Evolutionary conservation across 2,329 filamentous ascomycete species (phyloP).

Genomic region (Trichoderma asperellum): DNA sequence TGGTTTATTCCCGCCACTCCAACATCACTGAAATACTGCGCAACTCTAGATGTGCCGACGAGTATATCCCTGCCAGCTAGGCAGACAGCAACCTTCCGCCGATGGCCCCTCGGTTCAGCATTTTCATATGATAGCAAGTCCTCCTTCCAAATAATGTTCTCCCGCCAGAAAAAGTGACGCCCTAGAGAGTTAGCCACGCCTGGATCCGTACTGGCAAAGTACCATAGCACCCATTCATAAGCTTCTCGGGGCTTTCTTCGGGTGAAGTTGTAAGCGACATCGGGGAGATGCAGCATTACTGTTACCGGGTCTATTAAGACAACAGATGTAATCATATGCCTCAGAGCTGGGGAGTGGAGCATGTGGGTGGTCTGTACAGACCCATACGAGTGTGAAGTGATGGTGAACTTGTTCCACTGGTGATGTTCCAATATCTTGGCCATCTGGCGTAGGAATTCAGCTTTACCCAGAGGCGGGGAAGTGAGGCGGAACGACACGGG

Average conservation of each 20-base stretch:
- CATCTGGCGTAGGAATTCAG: conserved; percentile 61
- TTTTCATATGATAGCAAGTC: conserved; percentile 50
- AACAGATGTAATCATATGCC: conserved; percentile 54
- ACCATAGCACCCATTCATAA: conserved; percentile 73
- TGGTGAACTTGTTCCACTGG: conserved; percentile 60
- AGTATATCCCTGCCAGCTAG: conserved; percentile 67
- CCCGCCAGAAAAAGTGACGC: conserved; percentile 71
- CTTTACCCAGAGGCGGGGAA: conserved; percentile 52
- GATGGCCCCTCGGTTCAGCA: conserved; percentile 31
- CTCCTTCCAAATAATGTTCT: conserved; percentile 72
- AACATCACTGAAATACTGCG: conserved; percentile 53
- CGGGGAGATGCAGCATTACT: conserved; percentile 68
- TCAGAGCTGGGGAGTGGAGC: conserved; percentile 53
- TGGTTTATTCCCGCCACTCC: neutral
- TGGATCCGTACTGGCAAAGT: conserved; percentile 70
- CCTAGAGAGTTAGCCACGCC: conserved; percentile 67
- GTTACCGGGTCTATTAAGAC: conserved; percentile 65
- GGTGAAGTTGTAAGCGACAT: conserved; percentile 74
- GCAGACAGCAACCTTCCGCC: conserved; percentile 57
- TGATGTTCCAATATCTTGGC: conserved; percentile 60
- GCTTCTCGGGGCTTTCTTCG: conserved; percentile 55
- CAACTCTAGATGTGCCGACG: conserved; percentile 62
- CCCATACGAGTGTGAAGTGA: conserved; percentile 68
- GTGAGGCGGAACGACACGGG: conserved; percentile 68
- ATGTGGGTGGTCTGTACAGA: conserved; percentile 66